Evolutionary conservation across 2,329 filamentous ascomycete genomes (phyloP), one percentile per base, ranked within the genome.

Genomic region (Fusarium sacchari): DNA sequence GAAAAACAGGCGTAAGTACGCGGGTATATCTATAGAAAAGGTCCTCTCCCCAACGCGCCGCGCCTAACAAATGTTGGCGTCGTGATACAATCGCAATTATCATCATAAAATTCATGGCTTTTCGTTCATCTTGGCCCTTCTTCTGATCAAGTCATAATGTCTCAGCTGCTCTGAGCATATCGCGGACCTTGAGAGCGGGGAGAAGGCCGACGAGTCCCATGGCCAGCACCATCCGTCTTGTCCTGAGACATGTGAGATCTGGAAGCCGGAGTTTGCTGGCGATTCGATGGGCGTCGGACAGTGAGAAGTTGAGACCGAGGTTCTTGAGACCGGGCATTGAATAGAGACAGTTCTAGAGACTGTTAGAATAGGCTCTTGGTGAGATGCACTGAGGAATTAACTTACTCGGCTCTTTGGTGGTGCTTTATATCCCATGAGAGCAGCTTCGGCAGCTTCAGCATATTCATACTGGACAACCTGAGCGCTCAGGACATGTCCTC

Each of bases 161-260:
- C 59, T 67, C 67, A n/a, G 68, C 61, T 36, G 73, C 63, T 40
- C 46, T 60, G 24, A 75, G 49, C 62, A 75, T 68, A 12, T 69
- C 68, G 24, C 73, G 74, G 60, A 77, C 76, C 39, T 69, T 67
- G 57, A 75, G 64, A n/a, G 69, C 66, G 4, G 78, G 74, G 22
- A 78, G 39, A 36, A 80, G 70, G 20, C 78, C 78, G 57, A 81
- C 75, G 3, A 83, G 71, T 8, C 79, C 81, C 53, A 82, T 72
- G 15, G 77, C 77, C 46, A 81, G 62, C 42, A 80, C 61, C 62
- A 81, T 74, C 9, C 78, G 76, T 58, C 77, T 76, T 56, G 77
- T 80, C 59, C 78, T 79, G 63, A 77, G 64, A 56, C 77, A 75
- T 32, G 71, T 73, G 49, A 79, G 52, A 49, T 78, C 76, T 14